Conservation (phyloP, 2,329 filamentous ascomycete genomes). For the Sordariomycetes sp. region DNA sequence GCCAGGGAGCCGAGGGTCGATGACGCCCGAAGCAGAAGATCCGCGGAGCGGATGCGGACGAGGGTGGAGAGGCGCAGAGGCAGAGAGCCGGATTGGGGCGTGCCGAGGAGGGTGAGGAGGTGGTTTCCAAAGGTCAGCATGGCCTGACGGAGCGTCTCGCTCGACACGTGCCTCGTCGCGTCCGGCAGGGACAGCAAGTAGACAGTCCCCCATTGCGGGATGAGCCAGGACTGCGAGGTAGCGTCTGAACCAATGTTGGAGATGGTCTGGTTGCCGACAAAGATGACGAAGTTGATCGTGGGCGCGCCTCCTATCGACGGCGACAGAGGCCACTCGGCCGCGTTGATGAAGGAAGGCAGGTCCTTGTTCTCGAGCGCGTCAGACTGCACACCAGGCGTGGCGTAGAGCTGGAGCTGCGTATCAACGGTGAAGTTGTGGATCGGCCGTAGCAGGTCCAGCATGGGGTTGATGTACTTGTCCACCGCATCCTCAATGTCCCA, state of each 20-base stretch:
- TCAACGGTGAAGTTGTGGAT: slow-evolving; percentile 96
- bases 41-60: slow-evolving; percentile 74
- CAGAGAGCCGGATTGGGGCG: slow-evolving; percentile 73
- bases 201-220: slow-evolving; percentile 86
- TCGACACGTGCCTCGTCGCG: slow-evolving; percentile 43
- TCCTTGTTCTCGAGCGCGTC: slow-evolving; percentile 72
- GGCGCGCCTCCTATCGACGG: slow-evolving; percentile 89
- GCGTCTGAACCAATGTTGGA: slow-evolving; percentile 17
- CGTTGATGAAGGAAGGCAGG: slow-evolving; percentile 90
- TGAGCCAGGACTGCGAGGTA: slow-evolving; percentile 66
- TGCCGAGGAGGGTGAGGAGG: slow-evolving; percentile 77
- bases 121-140: slow-evolving; percentile 89
- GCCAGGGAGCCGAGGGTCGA: slow-evolving; percentile 91
- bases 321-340: slow-evolving; percentile 92
- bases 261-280: slow-evolving; percentile 73
- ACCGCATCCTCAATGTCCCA: slow-evolving; percentile 88
- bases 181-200: slow-evolving; percentile 45
- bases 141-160: slow-evolving; percentile 62
- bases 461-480: slow-evolving; percentile 69
- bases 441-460: slow-evolving; percentile 67
- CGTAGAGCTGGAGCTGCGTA: slow-evolving; percentile 92
- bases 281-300: slow-evolving; percentile 93
- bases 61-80: slow-evolving; percentile 79
- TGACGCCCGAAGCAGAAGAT: slow-evolving; percentile 79
- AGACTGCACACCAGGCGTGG: slow-evolving; percentile 54